Evolutionary conservation across 768 basidiomycete species (phyloP), one percentile per base, ranked within the genome.

Genomic region (Mycena pura): DNA sequence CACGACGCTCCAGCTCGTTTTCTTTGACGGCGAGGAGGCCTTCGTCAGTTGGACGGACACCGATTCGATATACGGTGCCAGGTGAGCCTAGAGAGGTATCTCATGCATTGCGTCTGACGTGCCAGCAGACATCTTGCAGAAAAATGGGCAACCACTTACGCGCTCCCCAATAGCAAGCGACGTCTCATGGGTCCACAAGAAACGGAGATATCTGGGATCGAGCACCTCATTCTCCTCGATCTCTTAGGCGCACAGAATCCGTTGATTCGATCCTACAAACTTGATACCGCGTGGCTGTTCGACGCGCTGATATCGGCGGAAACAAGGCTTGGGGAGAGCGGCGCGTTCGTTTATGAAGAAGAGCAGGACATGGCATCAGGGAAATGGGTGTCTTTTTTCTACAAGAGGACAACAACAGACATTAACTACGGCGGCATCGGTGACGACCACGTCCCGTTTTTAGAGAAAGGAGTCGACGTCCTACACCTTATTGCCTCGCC

Each of bases 11-110:
- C 95, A 97, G 71, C 78, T 99, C 9, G 82, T 99, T 10, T 96
- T 99, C 72, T 96, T 99, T 59, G 97, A 99, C 69, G 97, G 97
- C 3, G 97, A 99, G 75, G 97, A 99, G 74, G 97, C 97, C 0
- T 98, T 96, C 74, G 81, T 86, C 45, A 80, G 85, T 25, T 99
- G 96, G 96, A 94, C 93, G 3, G 84, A 81, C 28, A 86, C 84
- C 3, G 96, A 99, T 74, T 96, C 93, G 1, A 88, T 94, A 40
- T 99, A 99, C 71, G 96, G 96, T n/a, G 90, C 96, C 38, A 87
- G 93, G 96, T 94, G 68, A 56, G 76, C 63, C 27, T 53, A 19
- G 24, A 15, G 56, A 45, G 21, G 3, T 19, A 56, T 14, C 19
- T 40, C 21, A 51, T 31, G 14, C 22, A 57, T n/a, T 40, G 17